Evolutionary conservation across 163 green algal genomes (phyloP), one percentile per base, ranked within the genome.

Genomic region (Chloroidium sp.): DNA sequence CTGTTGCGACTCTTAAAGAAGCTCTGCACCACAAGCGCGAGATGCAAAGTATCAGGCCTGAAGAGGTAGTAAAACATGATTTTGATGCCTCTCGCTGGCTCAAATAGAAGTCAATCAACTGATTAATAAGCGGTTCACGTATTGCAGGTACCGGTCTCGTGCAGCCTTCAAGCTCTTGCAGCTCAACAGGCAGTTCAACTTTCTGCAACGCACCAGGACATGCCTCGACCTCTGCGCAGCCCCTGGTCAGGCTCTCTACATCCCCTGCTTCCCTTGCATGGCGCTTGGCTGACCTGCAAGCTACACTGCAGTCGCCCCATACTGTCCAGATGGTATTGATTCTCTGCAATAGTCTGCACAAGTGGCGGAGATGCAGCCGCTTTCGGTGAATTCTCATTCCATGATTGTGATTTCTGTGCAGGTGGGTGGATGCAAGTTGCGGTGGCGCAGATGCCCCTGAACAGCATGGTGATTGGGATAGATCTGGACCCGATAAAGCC

Each of bases 81-180:
- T 3, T 64, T 57, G 74, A 77, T 77, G 10, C 36, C 36, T 36
- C 36, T 36, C 36, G 36, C 36, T 36, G 36, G 36, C 36, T 36
- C 36, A 36, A 36, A 36, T 36, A 36, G 36, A 36, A 36, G 36
- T 36, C 36, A 36, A 36, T 36, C 36, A 36, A 36, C 36, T 36
- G 36, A 36, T 36, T 36, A 36, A 36, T 36, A 36, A 36, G 36
- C 36, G 36, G 36, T 36, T 36, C 36, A 36, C 36, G 36, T 8
- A n/a, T 1, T 76, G 77, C 91, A 96, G 93, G 74, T 99, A 95
- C 86, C 93, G 96, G 59, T 98, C 95, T 0, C 94, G 96, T 87
- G 95, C 96, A 61, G 94, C 96, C 1, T 99, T 99, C 88, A 99
- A 99, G 93, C 92, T 99, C 10, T 95, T 99, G 59, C 96, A 99